Percentiles rank a stretch among this genome's conserved stretches.
Conservation (phyloP, 1,284 basidiomycete species). For the Cutaneotrichosporon mucoides region DNA sequence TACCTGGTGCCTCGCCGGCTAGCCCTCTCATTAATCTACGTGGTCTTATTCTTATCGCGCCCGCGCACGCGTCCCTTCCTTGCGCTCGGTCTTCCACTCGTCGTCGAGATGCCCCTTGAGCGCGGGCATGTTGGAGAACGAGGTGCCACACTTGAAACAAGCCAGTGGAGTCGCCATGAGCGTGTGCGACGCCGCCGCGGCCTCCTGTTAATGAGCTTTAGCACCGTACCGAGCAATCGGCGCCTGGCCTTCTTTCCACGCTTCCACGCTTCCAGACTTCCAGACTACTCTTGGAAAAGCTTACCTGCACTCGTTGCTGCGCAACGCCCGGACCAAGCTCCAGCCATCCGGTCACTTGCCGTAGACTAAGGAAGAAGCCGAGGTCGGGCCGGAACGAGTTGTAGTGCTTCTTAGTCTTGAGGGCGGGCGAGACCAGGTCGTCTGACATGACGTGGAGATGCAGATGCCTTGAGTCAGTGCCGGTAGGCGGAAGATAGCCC, state of each 20-base stretch:
- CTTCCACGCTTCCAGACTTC: too few species aligned
- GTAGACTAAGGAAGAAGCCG: constrained; percentile 80
- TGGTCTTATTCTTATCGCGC: too few species aligned
- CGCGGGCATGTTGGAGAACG: constrained; percentile 67
- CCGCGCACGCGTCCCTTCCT: background rate
- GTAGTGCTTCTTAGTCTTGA: constrained; percentile 93
- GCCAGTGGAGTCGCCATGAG: constrained; percentile 63
- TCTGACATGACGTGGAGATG: constrained; percentile 83
- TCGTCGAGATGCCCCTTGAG: constrained; percentile 58
- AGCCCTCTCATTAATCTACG: too few species aligned
- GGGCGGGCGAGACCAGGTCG: constrained; percentile 66
- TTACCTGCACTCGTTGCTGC: constrained; percentile 4
- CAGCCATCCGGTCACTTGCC: constrained; percentile 71
- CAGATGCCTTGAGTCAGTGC: constrained; percentile 49
- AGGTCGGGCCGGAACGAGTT: constrained; percentile 84
- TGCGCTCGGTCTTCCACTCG: constrained; percentile 25
- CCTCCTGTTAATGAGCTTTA: constrained; percentile 23
- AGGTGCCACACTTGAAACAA: constrained; percentile 63
- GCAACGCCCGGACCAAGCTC: constrained; percentile 50
- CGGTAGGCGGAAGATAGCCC: too few species aligned
- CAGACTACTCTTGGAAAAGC: background rate
- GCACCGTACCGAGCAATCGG: too few species aligned
- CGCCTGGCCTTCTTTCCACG: too few species aligned
- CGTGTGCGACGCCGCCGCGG: constrained; percentile 56
- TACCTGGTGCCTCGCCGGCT: too few species aligned